Evolutionary conservation across 306 rosid species (phyloP), one percentile per base, ranked within the genome.

Genomic region (Quercus suber): DNA sequence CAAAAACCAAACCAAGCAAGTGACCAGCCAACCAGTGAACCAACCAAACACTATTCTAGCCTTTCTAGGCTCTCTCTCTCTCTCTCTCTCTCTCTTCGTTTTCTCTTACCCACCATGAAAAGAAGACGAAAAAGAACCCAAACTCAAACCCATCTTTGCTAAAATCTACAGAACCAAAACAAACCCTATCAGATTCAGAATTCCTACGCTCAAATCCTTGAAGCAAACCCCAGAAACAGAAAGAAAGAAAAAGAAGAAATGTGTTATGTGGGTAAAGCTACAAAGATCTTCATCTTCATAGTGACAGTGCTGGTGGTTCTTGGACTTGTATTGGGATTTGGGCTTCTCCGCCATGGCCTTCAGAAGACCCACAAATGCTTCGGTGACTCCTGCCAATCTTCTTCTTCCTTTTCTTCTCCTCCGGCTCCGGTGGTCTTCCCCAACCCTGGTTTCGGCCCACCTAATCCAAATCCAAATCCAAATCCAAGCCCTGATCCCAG

Each of bases 181-280:
- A 23, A 18, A 45, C 64, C 73, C 68, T 12, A 70, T 49, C 55
- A 77, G 70, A 20, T 60, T 85, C 82, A 55, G 76, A 73, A 63
- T 58, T 75, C 41, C 14, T 15, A 13, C 53, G 55, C 17, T 73
- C 67, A 70, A 57, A 35, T 49, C 69, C 21, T 23, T 45, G 53
- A 31, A 49, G 28, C 43, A 35, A 5, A 20, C 10, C 55, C 76
- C 45, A 69, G 13, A 52, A 85, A 19, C 23, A 33, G 12, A 20
- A 55, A 37, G 11, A 7, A 35, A 8, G 11, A 3, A 25, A 18
- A 33, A 49, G 53, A 19, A 19, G 78, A 80, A 65, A 89, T 95
- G 98, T 96, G 99, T 80, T 93, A 90, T 79, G 98, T 96, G 76
- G 98, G 99, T 30, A 96, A 96, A 88, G 99, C 99, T 80, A 93